Evolutionary conservation across 441 rosid species (phyloP).

Genomic region (Erysimum cheiri): DNA sequence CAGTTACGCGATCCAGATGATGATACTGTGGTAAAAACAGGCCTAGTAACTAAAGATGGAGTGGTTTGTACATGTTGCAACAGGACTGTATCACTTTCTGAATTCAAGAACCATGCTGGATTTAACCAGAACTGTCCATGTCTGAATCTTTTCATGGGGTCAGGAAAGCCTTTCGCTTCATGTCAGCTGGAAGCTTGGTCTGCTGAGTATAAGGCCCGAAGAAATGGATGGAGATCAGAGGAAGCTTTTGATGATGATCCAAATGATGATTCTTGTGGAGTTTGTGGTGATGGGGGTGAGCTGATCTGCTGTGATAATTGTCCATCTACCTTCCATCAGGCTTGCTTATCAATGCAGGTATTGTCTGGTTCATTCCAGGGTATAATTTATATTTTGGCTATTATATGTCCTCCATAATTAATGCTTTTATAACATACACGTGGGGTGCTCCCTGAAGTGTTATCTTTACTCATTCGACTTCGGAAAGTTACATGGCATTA

Average conservation of each 20-base stretch:
- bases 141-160: slow-evolving; percentile 84
- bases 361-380: slow-evolving; percentile 38
- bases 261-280: slow-evolving; percentile 96
- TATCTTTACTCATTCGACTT: neutral
- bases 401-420: neutral
- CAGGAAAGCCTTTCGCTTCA: slow-evolving; percentile 76
- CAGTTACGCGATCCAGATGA: slow-evolving; percentile 71
- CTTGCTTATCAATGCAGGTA: slow-evolving; percentile 88
- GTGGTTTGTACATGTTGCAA: slow-evolving; percentile 84
- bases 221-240: slow-evolving; percentile 53
- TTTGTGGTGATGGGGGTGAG: slow-evolving; percentile 94
- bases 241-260: slow-evolving; percentile 70
- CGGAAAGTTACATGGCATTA: slow-evolving; percentile 16
- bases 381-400: neutral
- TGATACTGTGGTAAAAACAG: slow-evolving; percentile 74
- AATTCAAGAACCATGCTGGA: slow-evolving; percentile 87
- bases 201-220: slow-evolving; percentile 77
- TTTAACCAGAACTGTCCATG: slow-evolving; percentile 72
- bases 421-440: neutral
- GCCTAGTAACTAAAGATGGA: slow-evolving; percentile 73
- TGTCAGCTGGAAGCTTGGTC: slow-evolving; percentile 96
- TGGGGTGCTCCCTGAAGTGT: neutral
- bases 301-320: slow-evolving; percentile 96
- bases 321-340: slow-evolving; percentile 88
- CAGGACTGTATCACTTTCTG: slow-evolving; percentile 67